phyloP scores from a whole-genome alignment of 441 rosid genomes.

The Mallotus japonicus region DNA sequence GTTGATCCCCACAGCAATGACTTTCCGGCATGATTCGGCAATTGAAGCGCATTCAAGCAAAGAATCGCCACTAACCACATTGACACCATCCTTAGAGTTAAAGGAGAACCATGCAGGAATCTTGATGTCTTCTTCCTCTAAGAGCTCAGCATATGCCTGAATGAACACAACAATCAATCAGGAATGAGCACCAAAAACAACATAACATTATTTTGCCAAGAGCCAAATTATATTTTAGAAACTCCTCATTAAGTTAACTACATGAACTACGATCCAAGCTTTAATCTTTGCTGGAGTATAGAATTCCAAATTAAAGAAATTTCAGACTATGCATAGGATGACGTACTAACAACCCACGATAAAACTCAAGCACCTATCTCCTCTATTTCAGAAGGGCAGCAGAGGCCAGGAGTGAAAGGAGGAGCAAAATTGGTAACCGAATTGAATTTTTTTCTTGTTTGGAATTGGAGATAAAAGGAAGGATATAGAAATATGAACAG shows the following conservation, averaged over 20 bases:
- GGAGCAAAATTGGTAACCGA: neutral
- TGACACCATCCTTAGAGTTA: constrained; percentile 78
- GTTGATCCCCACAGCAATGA: constrained; percentile 83
- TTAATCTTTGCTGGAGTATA: neutral
- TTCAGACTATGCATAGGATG: neutral
- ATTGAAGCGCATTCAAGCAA: constrained; percentile 63
- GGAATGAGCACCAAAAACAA: constrained; percentile 4
- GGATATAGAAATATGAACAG: neutral
- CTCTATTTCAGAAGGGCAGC: neutral
- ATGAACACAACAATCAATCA: constrained; percentile 1
- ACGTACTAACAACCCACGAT: neutral
- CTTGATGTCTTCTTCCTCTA: constrained; percentile 62
- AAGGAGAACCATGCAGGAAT: constrained; percentile 89
- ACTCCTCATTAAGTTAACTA: constrained; percentile 4
- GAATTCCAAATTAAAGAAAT: neutral
- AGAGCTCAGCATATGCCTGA: constrained; percentile 73
- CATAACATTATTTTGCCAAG: neutral
- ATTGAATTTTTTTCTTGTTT: neutral
- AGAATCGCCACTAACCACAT: constrained; percentile 79
- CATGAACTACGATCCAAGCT: neutral
- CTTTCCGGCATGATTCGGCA: constrained; percentile 65
- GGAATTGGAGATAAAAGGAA: neutral
- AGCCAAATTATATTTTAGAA: neutral
- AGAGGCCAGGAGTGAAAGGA: neutral
- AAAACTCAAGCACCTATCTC: no score